Conservation (phyloP, 805 yeast genomes). For the Kluyveromyces aestuarii region DNA sequence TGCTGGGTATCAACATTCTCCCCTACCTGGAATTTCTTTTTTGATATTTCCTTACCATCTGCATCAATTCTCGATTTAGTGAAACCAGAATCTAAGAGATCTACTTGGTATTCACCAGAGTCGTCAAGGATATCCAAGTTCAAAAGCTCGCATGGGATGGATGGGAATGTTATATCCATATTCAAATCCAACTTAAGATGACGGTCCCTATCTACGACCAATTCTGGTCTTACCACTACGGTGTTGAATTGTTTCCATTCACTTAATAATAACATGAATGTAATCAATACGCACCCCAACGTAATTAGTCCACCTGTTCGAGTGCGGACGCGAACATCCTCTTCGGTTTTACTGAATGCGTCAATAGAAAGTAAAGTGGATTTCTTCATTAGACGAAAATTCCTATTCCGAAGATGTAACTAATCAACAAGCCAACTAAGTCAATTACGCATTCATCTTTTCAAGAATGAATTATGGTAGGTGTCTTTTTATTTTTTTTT, state of each 20-base stretch:
- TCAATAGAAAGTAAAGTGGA: slow-evolving; percentile 49
- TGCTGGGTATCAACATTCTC: slow-evolving; percentile 22
- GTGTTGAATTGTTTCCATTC: slow-evolving; percentile 72
- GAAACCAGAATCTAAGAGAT: slow-evolving; percentile 63
- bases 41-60: slow-evolving; percentile 40
- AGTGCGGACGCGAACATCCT: slow-evolving; percentile 84
- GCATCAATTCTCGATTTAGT: slow-evolving; percentile 53
- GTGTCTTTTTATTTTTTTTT: background rate
- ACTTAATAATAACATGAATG: slow-evolving; percentile 51
- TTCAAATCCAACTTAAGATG: slow-evolving; percentile 68
- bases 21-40: slow-evolving; percentile 36
- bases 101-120: slow-evolving; percentile 75
- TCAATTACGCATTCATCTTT: too few species aligned
- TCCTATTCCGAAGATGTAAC: background rate
- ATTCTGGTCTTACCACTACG: slow-evolving; percentile 65
- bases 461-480: background rate
- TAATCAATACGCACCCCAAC: slow-evolving; percentile 51
- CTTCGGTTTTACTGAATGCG: slow-evolving; percentile 91
- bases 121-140: slow-evolving; percentile 84
- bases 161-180: slow-evolving; percentile 74
- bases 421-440: background rate
- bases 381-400: slow-evolving; percentile 11
- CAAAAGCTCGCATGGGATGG: slow-evolving; percentile 75
- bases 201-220: slow-evolving; percentile 80
- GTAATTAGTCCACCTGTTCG: slow-evolving; percentile 88